phyloP scores from a whole-genome alignment of 768 basidiomycete genomes.

The Boletus sp. region DNA sequence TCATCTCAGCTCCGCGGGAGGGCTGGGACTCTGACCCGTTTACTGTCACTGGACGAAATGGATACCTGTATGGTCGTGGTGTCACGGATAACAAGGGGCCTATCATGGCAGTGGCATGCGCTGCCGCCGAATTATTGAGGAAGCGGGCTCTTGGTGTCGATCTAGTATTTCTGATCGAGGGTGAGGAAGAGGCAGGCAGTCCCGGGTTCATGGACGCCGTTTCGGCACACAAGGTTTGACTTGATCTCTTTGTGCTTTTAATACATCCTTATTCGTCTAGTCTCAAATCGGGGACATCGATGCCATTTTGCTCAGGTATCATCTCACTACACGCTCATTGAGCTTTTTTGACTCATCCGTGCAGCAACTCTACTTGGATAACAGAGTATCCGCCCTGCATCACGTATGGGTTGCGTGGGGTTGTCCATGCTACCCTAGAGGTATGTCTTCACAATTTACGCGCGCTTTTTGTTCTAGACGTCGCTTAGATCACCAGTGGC shows the following conservation, averaged over 20 bases:
- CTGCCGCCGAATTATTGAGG: constrained; percentile 77
- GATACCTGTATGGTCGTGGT: constrained; percentile 88
- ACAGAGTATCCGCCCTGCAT: constrained; percentile 89
- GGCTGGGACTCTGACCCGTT: constrained; percentile 89
- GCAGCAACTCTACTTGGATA: constrained; percentile 95
- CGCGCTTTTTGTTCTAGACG: background rate
- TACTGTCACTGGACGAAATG: constrained; percentile 75
- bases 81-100: constrained; percentile 97
- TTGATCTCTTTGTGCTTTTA: background rate
- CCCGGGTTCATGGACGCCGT: constrained; percentile 82
- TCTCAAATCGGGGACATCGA: constrained; percentile 83
- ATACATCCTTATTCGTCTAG: constrained; percentile 36
- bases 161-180: constrained; percentile 88
- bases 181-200: constrained; percentile 96
- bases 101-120: constrained; percentile 86
- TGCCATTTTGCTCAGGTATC: constrained; percentile 82
- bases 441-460: constrained; percentile 35
- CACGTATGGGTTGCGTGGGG: constrained; percentile 92
- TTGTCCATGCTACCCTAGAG: constrained; percentile 83
- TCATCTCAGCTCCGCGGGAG: constrained; percentile 74
- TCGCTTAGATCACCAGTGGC: constrained; percentile 59
- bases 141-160: constrained; percentile 78
- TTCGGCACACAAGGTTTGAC: constrained; percentile 62
- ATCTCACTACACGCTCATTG: background rate
- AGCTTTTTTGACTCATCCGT: background rate